Conservation (phyloP, 805 yeast genomes). For the Wickerhamiella musiphila region DNA sequence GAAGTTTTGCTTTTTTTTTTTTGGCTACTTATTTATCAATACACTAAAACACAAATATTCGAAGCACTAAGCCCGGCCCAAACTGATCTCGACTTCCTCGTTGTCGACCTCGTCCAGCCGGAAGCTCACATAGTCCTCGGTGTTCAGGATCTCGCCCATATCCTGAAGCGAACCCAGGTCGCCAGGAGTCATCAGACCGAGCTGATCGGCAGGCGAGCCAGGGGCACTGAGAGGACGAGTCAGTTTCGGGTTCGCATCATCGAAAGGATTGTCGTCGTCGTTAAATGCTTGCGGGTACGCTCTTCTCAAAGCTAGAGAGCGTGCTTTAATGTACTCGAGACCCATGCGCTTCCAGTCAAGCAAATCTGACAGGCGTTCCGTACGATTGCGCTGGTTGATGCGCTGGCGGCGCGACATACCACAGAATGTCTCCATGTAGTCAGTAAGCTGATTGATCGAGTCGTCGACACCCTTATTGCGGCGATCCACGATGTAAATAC, state of each 20-base stretch:
- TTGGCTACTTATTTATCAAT: too few species aligned
- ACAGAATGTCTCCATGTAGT: constrained; percentile 77
- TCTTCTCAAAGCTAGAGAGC: constrained; percentile 77
- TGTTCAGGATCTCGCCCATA: constrained; percentile 47
- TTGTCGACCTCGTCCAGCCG: constrained; percentile 23
- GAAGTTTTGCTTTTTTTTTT: too few species aligned
- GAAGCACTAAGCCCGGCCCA: constrained; percentile 1
- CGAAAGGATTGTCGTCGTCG: constrained; percentile 22
- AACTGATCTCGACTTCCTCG: constrained; percentile 10
- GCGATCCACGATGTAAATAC: constrained; percentile 92
- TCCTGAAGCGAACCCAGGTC: constrained; percentile 95
- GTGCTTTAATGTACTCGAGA: constrained; percentile 83
- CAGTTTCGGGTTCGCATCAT: constrained; percentile 31
- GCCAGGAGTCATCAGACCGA: constrained; percentile 88
- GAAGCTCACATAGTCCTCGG: constrained; percentile 54
- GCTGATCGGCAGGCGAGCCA: constrained; percentile 72
- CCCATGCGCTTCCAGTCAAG: constrained; percentile 99
- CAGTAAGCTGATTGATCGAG: constrained; percentile 74
- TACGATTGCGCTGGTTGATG: constrained; percentile 93
- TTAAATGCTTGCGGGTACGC: constrained; percentile 77
- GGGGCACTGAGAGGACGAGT: constrained; percentile 93
- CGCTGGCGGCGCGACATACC: constrained; percentile 88
- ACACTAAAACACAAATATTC: too few species aligned
- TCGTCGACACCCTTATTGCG: constrained; percentile 85
- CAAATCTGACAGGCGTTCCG: constrained; percentile 81